A percentile compares a stretch with the other conserved stretches of the same genome.
Conservation (phyloP, 2,329 filamentous ascomycete species). For the Daldinia sp. region DNA sequence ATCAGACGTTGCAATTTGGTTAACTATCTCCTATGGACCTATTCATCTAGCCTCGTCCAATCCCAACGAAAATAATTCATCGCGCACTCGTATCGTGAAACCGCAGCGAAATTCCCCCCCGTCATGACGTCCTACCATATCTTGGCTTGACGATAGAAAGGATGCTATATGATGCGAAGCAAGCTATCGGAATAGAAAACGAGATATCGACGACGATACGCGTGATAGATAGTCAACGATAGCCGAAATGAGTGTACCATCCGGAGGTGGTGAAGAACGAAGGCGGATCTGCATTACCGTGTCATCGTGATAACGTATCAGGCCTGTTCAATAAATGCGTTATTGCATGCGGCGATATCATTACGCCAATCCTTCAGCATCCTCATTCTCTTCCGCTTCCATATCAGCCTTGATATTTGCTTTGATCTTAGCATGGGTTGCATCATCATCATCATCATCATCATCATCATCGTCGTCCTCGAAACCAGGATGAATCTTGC, state of each 20-base stretch:
- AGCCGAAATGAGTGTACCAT: neutral
- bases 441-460: constrained; percentile 15
- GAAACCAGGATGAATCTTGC: neutral
- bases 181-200: neutral
- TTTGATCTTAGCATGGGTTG: constrained; percentile 11
- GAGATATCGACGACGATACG: neutral
- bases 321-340: neutral
- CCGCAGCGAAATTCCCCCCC: neutral
- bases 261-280: neutral
- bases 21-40: neutral
- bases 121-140: neutral
- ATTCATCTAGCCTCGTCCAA: neutral
- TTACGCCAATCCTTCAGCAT: neutral
- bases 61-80: constrained; percentile 1
- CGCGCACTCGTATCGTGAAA: neutral
- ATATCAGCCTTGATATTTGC: neutral
- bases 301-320: neutral
- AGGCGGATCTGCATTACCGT: neutral
- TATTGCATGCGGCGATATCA: neutral
- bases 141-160: neutral
- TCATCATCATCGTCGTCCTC: constrained; percentile 15
- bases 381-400: neutral
- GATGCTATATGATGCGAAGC: neutral
- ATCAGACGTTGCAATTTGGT: neutral
- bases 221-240: neutral